Conservation (phyloP, 2,329 filamentous ascomycete species). For the Pseudopithomyces chartarum region DNA sequence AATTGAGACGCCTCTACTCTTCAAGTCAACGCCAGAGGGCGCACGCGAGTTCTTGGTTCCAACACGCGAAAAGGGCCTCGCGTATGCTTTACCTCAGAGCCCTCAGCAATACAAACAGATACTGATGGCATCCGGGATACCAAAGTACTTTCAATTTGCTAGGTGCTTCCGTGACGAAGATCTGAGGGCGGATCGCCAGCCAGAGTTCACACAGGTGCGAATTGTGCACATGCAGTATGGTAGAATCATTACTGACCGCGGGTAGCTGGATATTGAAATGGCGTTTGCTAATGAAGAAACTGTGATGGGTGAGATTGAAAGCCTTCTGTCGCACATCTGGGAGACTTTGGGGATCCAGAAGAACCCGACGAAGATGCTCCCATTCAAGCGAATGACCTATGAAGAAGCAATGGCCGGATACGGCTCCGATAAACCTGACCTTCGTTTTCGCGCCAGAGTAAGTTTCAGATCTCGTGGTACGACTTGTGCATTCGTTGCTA, state of each 20-base stretch:
- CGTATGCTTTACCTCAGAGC: constrained; percentile 92
- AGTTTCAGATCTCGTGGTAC: constrained; percentile 17
- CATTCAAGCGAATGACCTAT: constrained; percentile 72
- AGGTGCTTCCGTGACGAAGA: constrained; percentile 96
- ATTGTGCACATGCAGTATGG: neutral
- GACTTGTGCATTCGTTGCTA: constrained; percentile 21
- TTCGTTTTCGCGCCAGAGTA: constrained; percentile 73
- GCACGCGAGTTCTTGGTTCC: constrained; percentile 94
- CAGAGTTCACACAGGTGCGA: constrained; percentile 87
- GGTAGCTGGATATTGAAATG: constrained; percentile 89
- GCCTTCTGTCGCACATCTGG: constrained; percentile 63
- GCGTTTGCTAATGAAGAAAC: constrained; percentile 75
- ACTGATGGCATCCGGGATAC: constrained; percentile 86
- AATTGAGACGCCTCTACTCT: constrained; percentile 89
- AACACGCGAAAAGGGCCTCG: constrained; percentile 73
- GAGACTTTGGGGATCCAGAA: no score
- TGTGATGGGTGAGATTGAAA: constrained; percentile 67
- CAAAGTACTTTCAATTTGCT: constrained; percentile 88
- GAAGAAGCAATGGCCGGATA: constrained; percentile 77
- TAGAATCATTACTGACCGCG: constrained; percentile 6
- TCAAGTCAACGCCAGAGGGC: constrained; percentile 97
- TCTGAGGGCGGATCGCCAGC: constrained; percentile 86
- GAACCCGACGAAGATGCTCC: constrained; percentile 45
- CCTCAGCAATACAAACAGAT: constrained; percentile 99
- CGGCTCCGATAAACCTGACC: constrained; percentile 91